Conservation (phyloP, 2,329 filamentous ascomycete genomes). For the Cercospora zeina region DNA sequence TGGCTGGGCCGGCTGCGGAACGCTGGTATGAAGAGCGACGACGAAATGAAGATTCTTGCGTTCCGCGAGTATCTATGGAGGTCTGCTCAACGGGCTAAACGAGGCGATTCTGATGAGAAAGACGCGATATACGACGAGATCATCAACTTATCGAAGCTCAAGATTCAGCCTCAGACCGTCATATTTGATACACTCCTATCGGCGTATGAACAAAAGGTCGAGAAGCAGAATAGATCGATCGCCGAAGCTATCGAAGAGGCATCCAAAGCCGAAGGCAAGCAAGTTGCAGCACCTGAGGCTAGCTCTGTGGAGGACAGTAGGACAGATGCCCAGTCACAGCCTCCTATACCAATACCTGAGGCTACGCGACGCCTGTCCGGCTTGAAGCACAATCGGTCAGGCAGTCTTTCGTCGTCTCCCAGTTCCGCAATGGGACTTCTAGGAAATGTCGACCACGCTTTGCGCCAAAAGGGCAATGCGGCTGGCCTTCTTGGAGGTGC, state of each 20-base stretch:
- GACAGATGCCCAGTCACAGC: slow-evolving; percentile 4
- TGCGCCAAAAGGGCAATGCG: slow-evolving; percentile 56
- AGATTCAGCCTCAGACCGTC: slow-evolving; percentile 81
- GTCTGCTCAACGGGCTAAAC: slow-evolving; percentile 69
- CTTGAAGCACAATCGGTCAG: slow-evolving; percentile 31
- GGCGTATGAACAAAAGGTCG: slow-evolving; percentile 46
- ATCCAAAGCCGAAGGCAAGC: slow-evolving; percentile 22
- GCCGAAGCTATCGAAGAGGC: slow-evolving; percentile 89
- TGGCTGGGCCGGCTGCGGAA: slow-evolving; percentile 86
- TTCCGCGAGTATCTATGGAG: slow-evolving; percentile 91
- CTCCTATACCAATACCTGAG: slow-evolving; percentile 14
- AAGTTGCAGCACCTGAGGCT: neutral
- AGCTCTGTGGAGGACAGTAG: slow-evolving; percentile 14
- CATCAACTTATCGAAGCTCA: slow-evolving; percentile 71
- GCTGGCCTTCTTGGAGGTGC: slow-evolving; percentile 61
- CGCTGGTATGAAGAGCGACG: slow-evolving; percentile 76
- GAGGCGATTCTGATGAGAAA: slow-evolving; percentile 51
- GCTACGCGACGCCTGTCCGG: slow-evolving; percentile 23
- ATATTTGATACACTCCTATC: slow-evolving; percentile 80
- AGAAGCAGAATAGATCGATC: slow-evolving; percentile 60
- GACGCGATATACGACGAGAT: slow-evolving; percentile 62
- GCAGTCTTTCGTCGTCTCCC: slow-evolving; percentile 41
- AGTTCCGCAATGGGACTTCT: slow-evolving; percentile 38
- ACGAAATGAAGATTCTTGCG: slow-evolving; percentile 85
- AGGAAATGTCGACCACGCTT: slow-evolving; percentile 39